Evolutionary conservation across 257 asterid species (phyloP), one percentile per base, ranked within the genome.

Genomic region (Fraxinus excelsior): DNA sequence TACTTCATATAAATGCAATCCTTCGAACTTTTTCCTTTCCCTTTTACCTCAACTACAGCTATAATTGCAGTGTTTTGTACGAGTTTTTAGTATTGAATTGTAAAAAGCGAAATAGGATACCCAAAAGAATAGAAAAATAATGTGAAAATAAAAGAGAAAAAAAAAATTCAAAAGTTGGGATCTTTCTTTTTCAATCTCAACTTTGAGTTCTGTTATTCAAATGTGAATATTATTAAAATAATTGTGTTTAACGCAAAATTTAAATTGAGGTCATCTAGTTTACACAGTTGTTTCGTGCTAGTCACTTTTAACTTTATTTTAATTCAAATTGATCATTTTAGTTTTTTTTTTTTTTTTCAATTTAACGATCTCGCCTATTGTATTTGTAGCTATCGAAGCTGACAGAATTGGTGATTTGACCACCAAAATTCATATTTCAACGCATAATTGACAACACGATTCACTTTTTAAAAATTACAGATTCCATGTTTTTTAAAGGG

Each of bases 101-200:
- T 60, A 72, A n/a, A 72, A 74, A 80, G 81, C 35, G 70, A 71
- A 21, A 37, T 60, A 32, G 67, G 68, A 46, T 34, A 34, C 81
- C 74, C 75, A 81, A 77, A 72, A 76, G 75, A 76, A 56, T 26
- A 34, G 79, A 82, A 75, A 76, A 40, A 37, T 66, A 76, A 78
- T 60, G 76, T 75, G 80, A 23, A 76, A 78, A 77, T 14, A 12
- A 49, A 49, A 49, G 16, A 2, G 1, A 49, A 46, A 49, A 3
- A 0, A 49, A 49, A 49, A 14, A 60, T 74, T 75, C 49, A 40
- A 83, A 81, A 81, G 81, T 16, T 80, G 79, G 31, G 75, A 78
- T 74, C 80, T 80, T 73, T 75, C 83, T 80, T 72, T 85, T 75
- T 78, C 82, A 78, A 80, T 78, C 75, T 66, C 76, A 73, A 58